Conservation (phyloP, 352 stramenopile species). For the Hyaloperonospora brassicae region DNA sequence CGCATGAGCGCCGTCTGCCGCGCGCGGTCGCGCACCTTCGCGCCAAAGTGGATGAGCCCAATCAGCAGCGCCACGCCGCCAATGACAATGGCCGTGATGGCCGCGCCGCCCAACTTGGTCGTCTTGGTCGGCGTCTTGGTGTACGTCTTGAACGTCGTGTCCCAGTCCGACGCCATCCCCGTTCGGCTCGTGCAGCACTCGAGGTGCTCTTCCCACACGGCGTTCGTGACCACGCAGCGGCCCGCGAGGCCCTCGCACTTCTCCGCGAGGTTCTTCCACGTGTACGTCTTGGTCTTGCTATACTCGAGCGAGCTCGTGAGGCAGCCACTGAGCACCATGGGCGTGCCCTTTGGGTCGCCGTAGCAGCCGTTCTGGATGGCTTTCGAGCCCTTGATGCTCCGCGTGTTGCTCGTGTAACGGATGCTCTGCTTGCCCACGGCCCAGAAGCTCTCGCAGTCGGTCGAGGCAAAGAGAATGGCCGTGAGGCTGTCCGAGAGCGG, state of each 20-base stretch:
- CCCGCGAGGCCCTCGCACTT: conserved; percentile 74
- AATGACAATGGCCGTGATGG: conserved; percentile 77
- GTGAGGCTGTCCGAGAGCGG: conserved; percentile 37
- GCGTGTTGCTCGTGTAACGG: conserved; percentile 63
- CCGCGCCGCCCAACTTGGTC: conserved; percentile 54
- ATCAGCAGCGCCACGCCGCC: conserved; percentile 74
- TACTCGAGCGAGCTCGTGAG: conserved; percentile 61
- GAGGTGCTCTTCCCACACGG: conserved; percentile 75
- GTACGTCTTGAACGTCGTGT: conserved; percentile 68
- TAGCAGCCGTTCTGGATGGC: conserved; percentile 84
- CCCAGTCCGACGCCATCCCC: conserved; percentile 55
- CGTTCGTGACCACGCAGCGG: conserved; percentile 80
- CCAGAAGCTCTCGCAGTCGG: conserved; percentile 82
- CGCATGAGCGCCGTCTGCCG: conserved; percentile 80
- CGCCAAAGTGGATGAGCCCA: conserved; percentile 73
- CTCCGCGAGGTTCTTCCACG: conserved; percentile 70
- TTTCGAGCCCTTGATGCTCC: conserved; percentile 67
- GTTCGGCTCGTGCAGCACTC: conserved; percentile 63
- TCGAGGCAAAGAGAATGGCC: conserved; percentile 77
- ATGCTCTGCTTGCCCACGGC: conserved; percentile 68
- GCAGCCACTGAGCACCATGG: conserved; percentile 80
- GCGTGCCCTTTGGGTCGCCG: conserved; percentile 37
- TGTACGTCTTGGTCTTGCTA: conserved; percentile 77
- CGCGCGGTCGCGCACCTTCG: conserved; percentile 73
- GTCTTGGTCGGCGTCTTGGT: conserved; percentile 36